These are phyloP conservation scores for Tolypocladium capitatum DNA, from an alignment of 2,329 filamentous ascomycete species.

Conservation along the genomic window DNA sequence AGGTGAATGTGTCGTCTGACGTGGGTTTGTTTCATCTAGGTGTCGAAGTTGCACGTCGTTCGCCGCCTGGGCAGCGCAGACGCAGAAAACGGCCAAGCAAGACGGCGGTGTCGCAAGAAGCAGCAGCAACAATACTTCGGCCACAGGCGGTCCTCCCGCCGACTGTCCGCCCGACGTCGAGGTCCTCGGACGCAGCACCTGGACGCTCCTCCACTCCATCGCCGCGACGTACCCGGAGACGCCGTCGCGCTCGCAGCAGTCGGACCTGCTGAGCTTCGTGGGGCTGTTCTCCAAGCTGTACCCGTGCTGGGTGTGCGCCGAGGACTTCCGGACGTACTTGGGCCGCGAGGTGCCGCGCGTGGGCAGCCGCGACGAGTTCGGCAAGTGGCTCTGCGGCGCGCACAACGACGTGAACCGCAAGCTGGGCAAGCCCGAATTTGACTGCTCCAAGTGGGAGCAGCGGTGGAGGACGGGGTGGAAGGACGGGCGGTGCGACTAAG, in stretches of 20 bases:
- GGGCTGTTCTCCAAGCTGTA: conserved; percentile 73
- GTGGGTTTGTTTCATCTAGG: conserved; percentile 7
- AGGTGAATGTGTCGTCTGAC: background rate
- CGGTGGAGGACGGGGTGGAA: conserved; percentile 87
- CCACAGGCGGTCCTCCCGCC: conserved; percentile 26
- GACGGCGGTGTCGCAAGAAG: background rate
- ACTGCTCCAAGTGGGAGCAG: conserved; percentile 85
- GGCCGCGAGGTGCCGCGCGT: conserved; percentile 51
- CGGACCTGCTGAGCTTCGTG: conserved; percentile 67
- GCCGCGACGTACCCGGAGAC: conserved; percentile 69
- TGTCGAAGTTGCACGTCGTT: conserved; percentile 21
- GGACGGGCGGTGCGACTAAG: conserved; percentile 48
- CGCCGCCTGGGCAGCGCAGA: conserved; percentile 14
- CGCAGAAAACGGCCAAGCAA: conserved; percentile 13
- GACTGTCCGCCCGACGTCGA: conserved; percentile 91
- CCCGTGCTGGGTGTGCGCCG: conserved; percentile 90
- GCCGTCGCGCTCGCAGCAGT: conserved; percentile 57
- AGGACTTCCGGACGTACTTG: conserved; percentile 81
- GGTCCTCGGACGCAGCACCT: conserved; percentile 70
- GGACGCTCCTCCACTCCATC: conserved; percentile 88
- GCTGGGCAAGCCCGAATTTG: conserved; percentile 80
- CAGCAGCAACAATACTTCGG: conserved; percentile 15
- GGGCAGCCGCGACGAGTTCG: conserved; percentile 54
- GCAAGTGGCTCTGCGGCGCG: conserved; percentile 70
- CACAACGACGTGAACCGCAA: conserved; percentile 84